These are phyloP conservation scores for Candida pseudoglaebosa DNA, from an alignment of 805 yeast genomes.

Conservation along the genomic window DNA sequence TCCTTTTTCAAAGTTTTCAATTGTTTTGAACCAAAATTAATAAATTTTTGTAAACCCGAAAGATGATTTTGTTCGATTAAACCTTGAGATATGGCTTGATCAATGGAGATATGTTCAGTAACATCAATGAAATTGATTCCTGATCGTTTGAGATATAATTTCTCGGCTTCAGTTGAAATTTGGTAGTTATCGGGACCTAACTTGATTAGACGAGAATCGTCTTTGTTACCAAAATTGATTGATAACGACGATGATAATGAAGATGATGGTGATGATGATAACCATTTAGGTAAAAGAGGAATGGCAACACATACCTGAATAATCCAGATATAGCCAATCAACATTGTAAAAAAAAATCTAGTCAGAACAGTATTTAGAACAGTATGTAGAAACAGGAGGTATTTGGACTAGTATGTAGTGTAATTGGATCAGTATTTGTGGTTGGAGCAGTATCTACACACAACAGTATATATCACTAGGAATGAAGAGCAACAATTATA, in stretches of 20 bases:
- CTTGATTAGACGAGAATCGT: slow-evolving; percentile 27
- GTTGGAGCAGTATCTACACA: too few species aligned
- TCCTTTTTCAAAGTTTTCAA: slow-evolving; percentile 18
- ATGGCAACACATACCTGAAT: background rate
- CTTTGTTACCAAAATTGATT: background rate
- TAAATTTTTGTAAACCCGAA: slow-evolving; percentile 12
- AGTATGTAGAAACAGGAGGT: too few species aligned
- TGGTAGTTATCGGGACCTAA: slow-evolving; percentile 28
- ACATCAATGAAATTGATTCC: slow-evolving; percentile 63
- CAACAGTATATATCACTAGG: too few species aligned
- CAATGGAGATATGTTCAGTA: slow-evolving; percentile 43
- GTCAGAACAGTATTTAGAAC: background rate
- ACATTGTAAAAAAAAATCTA: slow-evolving; percentile 1
- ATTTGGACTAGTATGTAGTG: too few species aligned
- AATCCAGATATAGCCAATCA: background rate
- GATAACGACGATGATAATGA: too few species aligned
- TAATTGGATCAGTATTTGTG: too few species aligned
- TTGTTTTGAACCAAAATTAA: slow-evolving; percentile 24
- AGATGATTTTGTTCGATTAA: slow-evolving; percentile 8
- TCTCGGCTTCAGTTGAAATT: slow-evolving; percentile 34
- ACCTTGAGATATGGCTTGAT: slow-evolving; percentile 30
- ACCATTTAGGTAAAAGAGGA: slow-evolving; percentile 7
- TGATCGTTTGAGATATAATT: slow-evolving; percentile 30
- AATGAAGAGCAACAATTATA: too few species aligned
- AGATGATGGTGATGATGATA: background rate